Base-by-base conservation (phyloP, 805 yeast genomes). In the Torulaspora quercuum region DNA sequence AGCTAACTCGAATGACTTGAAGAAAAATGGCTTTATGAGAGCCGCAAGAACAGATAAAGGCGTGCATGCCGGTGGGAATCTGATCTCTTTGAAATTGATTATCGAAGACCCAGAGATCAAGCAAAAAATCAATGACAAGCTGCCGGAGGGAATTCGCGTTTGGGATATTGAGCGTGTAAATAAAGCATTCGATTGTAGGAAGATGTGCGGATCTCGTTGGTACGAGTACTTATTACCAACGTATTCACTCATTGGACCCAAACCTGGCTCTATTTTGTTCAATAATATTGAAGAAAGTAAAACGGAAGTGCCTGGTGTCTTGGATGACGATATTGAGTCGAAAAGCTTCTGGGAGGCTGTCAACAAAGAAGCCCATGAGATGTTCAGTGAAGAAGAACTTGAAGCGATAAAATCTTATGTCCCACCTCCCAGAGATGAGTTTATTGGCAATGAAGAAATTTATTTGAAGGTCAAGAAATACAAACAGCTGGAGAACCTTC, bases 11-110 rank as follows among this genome's bases (percentile, higher is more conserved):
- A 80, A 78, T 44, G 96, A 88, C 57, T 76, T 89, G 54, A 87
- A 85, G 53, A 90, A 90, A 59, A 76, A 80, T 38, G 87, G 90
- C 0, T 84, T 90, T 53, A 80, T 79, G 85, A 72, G 90, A 59
- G 84, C 89, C 32, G 89, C 90, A 2, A 72, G 92, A 65, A 83
- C 90, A 2, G 97, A 90, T 61, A 90, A 90, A 63, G 97, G 97
- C 43, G 97, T 90, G 13, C 97, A 90, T 63, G 97, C 97, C 7
- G 95, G 96, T 1, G 96, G 96, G 10, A 90, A 90, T 60, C 83
- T 89, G 12, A 75, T 90, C 20, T 82, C 95, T 7, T 68, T 83
- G 49, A 90, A 90, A 57, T 64, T 90, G 71, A 84, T 85, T 47
- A 72, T 86, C 35, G 95, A 87, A 56, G 63, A 89, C 52, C 76